Conservation (phyloP, 2,329 filamentous ascomycete species). For the Nothomitra cinnamomea region DNA sequence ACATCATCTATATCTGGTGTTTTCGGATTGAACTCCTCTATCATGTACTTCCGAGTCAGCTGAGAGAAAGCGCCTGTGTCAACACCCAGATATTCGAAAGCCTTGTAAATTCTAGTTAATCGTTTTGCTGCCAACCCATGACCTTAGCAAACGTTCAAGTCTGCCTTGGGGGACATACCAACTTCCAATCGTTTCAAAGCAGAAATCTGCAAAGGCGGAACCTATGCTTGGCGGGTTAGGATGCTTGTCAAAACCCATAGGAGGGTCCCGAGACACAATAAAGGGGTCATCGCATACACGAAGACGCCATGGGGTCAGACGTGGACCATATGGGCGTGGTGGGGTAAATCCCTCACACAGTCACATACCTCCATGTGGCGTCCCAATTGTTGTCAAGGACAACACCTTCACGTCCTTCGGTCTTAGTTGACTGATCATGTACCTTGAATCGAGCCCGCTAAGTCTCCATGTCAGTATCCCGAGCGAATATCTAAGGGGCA, state of each 20-base stretch:
- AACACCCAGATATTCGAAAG: slow-evolving; percentile 35
- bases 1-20: slow-evolving; percentile 38
- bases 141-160: background rate
- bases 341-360: no score
- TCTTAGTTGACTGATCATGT: slow-evolving; percentile 43
- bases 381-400: slow-evolving; percentile 45
- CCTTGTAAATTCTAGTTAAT: slow-evolving; percentile 36
- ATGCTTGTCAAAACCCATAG: background rate
- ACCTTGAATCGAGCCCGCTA: slow-evolving; percentile 44
- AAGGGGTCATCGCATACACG: no score
- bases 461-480: no score
- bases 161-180: background rate
- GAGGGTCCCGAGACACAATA: no score
- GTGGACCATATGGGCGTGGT: no score
- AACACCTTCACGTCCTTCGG: slow-evolving; percentile 58
- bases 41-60: slow-evolving; percentile 40
- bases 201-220: slow-evolving; percentile 43
- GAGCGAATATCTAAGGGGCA: no score
- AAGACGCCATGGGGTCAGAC: no score
- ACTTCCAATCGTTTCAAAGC: slow-evolving; percentile 40
- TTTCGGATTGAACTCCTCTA: slow-evolving; percentile 38
- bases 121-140: slow-evolving; percentile 22
- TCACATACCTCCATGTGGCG: slow-evolving; percentile 35
- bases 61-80: slow-evolving; percentile 45
- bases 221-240: slow-evolving; percentile 20